Evolutionary conservation across 106 monocot genomes (phyloP).

Genomic region (Allium sativum): DNA sequence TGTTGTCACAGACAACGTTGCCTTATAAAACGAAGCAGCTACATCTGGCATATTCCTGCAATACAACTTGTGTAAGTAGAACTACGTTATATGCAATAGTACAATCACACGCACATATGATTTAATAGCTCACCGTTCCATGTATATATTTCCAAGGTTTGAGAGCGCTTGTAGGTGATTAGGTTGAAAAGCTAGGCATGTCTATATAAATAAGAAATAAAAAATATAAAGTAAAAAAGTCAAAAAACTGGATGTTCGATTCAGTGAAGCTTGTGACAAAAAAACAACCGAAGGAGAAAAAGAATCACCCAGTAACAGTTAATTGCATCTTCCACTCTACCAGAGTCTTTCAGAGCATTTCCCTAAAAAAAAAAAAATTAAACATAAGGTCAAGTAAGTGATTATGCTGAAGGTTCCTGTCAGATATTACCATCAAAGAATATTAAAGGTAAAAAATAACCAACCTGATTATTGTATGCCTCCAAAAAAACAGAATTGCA

Average conservation of each 20-base stretch:
- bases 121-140: slow-evolving; percentile 58
- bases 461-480: slow-evolving; percentile 92
- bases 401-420: no score
- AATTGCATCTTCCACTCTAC: slow-evolving; percentile 83
- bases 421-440: no score
- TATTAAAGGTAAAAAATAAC: neutral
- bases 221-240: neutral
- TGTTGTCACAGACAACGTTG: no score
- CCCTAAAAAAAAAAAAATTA: slow-evolving; percentile 29
- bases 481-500: slow-evolving; percentile 80
- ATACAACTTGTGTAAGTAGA: neutral
- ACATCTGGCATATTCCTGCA: slow-evolving; percentile 71
- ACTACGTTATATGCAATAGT: neutral
- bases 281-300: neutral
- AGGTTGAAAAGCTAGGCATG: slow-evolving; percentile 81
- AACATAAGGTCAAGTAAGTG: no score
- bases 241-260: no score
- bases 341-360: slow-evolving; percentile 90
- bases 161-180: slow-evolving; percentile 92
- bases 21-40: slow-evolving; percentile 65
- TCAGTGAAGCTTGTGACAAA: no score
- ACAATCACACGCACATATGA: neutral
- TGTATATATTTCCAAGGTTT: slow-evolving; percentile 88
- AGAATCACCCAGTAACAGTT: slow-evolving; percentile 53
- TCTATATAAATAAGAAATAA: slow-evolving; percentile 26